Evolutionary conservation across 139 green algal genomes (phyloP).

Genomic region (Chlamydomonas schloesseri): DNA sequence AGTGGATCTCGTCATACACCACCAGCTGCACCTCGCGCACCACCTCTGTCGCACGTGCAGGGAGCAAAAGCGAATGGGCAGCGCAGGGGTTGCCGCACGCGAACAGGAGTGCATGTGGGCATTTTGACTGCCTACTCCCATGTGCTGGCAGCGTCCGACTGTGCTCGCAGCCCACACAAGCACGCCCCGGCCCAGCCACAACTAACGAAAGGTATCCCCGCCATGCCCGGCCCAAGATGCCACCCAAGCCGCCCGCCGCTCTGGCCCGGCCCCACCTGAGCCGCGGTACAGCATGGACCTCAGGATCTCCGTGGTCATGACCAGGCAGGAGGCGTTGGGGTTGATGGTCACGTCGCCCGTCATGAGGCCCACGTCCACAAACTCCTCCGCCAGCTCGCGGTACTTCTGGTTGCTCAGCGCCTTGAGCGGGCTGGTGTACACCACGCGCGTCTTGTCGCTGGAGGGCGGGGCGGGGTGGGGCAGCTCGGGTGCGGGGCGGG

Average conservation of each 20-base stretch:
- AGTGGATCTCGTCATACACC: slow-evolving; percentile 99
- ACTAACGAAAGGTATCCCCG: too few relatives aligned
- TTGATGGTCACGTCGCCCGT: slow-evolving; percentile 96
- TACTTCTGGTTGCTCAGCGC: slow-evolving; percentile 97
- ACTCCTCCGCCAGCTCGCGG: slow-evolving; percentile 64
- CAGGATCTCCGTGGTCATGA: slow-evolving; percentile 99
- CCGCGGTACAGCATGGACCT: slow-evolving; percentile 90
- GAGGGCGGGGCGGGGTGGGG: too few relatives aligned
- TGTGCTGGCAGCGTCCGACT: too few relatives aligned
- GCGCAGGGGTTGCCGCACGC: too few relatives aligned
- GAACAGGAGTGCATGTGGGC: too few relatives aligned
- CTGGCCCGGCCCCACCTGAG: slow-evolving; percentile 42
- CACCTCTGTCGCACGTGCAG: slow-evolving; percentile 69
- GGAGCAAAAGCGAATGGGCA: too few relatives aligned
- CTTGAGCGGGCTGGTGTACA: slow-evolving; percentile 98
- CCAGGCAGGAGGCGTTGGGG: slow-evolving; percentile 89
- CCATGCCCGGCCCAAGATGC: too few relatives aligned
- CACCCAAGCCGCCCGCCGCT: too few relatives aligned
- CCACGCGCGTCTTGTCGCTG: slow-evolving; percentile 79
- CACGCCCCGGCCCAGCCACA: too few relatives aligned
- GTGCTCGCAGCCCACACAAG: too few relatives aligned
- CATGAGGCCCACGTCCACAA: slow-evolving; percentile 85
- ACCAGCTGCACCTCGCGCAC: slow-evolving; percentile 92
- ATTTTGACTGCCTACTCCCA: too few relatives aligned
- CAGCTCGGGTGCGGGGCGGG: not conserved